Percentiles rank a stretch among this genome's conserved stretches.
Evolutionary conservation across 257 asterid species (phyloP).

Genomic region (Ballota nigra): DNA sequence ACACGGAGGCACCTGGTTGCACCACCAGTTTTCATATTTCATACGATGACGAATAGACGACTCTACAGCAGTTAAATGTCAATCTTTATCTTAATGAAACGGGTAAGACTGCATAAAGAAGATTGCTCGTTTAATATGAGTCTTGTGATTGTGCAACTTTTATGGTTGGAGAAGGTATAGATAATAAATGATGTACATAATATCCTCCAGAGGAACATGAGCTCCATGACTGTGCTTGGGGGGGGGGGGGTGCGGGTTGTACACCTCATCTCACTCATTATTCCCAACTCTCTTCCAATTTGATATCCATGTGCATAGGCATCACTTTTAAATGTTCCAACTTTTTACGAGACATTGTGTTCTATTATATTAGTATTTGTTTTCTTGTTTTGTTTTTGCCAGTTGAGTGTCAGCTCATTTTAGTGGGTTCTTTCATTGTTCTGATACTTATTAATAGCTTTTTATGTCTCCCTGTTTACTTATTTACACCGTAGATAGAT

Average conservation of each 20-base stretch:
- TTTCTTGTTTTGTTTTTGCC: constrained; percentile 8
- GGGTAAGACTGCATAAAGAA: constrained; percentile 9
- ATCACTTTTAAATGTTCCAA: background rate
- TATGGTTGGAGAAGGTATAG: constrained; percentile 24
- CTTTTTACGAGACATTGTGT: background rate
- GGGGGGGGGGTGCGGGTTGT: background rate
- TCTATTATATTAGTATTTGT: background rate
- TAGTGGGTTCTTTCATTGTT: background rate
- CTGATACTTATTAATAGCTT: background rate
- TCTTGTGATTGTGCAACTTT: constrained; percentile 26
- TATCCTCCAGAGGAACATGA: constrained; percentile 18
- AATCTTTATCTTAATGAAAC: background rate
- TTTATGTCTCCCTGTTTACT: constrained; percentile 9
- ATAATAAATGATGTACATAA: constrained; percentile 15
- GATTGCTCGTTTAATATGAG: constrained; percentile 6
- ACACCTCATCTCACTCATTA: constrained; percentile 18
- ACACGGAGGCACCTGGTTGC: constrained; percentile 73
- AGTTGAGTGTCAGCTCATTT: constrained; percentile 18
- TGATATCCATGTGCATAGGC: constrained; percentile 24
- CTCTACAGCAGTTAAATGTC: background rate
- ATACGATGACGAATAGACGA: constrained; percentile 56
- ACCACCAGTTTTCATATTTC: constrained; percentile 62
- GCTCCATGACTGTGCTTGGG: background rate
- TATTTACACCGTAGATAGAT: background rate
- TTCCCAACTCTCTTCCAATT: constrained; percentile 28